Conservation (phyloP, 2,329 filamentous ascomycete species). For the Ascocoryne sarcoides region DNA sequence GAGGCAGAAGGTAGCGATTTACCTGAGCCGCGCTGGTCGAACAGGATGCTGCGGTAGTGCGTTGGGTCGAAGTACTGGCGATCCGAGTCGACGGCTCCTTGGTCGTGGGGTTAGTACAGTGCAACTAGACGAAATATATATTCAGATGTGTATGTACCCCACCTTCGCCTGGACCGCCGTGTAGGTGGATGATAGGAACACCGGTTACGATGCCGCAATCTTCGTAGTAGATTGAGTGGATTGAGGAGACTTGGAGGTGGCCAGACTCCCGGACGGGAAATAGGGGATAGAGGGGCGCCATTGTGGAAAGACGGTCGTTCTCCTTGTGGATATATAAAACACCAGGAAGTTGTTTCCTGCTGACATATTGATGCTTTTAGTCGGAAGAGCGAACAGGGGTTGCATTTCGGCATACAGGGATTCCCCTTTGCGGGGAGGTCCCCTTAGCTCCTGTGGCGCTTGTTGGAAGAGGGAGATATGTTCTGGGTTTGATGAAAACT, state of each 20-base stretch:
- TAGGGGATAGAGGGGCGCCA: conserved; percentile 23
- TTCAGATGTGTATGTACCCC: neutral
- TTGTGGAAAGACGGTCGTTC: too few species aligned
- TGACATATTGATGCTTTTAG: too few species aligned
- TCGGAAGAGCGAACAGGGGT: too few species aligned
- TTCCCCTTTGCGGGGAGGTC: too few species aligned
- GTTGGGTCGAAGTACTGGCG: conserved; percentile 37
- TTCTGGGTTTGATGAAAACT: too few species aligned
- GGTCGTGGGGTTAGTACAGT: neutral
- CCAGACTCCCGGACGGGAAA: conserved; percentile 19
- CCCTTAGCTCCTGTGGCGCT: too few species aligned
- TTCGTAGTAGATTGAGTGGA: conserved; percentile 27
- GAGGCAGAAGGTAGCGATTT: conserved; percentile 34
- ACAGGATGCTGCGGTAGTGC: conserved; percentile 36
- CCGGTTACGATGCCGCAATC: conserved; percentile 19
- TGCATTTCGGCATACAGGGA: too few species aligned
- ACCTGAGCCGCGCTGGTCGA: conserved; percentile 39
- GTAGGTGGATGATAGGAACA: conserved; percentile 33
- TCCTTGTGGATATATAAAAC: too few species aligned
- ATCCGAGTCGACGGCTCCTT: conserved; percentile 16
- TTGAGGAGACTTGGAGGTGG: conserved; percentile 22
- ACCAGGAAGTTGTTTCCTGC: too few species aligned
- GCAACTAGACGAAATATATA: neutral
- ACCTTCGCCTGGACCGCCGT: conserved; percentile 36
- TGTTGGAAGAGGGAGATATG: too few species aligned